These are phyloP conservation scores for Aristolochia fimbriata DNA, from an alignment of 164 flowering plant genomes.

Conservation along the genomic window DNA sequence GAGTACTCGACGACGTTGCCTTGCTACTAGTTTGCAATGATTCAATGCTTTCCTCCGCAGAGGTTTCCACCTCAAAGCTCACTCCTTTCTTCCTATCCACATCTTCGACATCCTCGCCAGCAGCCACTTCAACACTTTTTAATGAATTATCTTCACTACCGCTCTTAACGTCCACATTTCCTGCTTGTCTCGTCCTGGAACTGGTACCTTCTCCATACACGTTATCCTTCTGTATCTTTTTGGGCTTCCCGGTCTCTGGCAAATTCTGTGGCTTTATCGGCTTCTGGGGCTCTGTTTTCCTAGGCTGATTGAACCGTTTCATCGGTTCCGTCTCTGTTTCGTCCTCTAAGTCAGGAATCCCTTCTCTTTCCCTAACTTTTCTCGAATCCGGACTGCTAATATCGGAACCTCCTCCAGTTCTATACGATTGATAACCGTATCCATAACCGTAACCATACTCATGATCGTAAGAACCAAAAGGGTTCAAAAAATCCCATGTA, in stretches of 20 bases:
- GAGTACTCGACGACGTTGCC: conserved; percentile 37
- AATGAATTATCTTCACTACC: background rate
- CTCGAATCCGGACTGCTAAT: conserved; percentile 75
- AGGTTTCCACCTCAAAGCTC: conserved; percentile 7
- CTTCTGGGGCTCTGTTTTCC: conserved; percentile 14
- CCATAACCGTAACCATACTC: conserved; percentile 14
- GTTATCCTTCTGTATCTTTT: background rate
- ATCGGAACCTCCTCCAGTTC: conserved; percentile 39
- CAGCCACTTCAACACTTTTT: conserved; percentile 11
- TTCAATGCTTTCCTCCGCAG: conserved; percentile 1
- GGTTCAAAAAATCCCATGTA: conserved; percentile 73
- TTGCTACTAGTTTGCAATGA: conserved; percentile 39
- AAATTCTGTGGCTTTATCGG: too few relatives aligned
- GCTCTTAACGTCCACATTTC: conserved; percentile 13
- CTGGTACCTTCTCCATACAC: conserved; percentile 36
- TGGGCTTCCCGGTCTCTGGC: too few relatives aligned
- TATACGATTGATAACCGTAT: conserved; percentile 16
- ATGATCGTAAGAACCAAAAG: conserved; percentile 38
- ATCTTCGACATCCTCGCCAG: conserved; percentile 37
- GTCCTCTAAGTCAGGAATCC: conserved; percentile 96
- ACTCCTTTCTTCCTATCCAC: conserved; percentile 25
- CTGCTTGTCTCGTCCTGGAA: conserved; percentile 14
- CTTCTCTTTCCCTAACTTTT: conserved; percentile 87
- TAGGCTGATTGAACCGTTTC: background rate
- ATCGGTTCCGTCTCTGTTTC: conserved; percentile 45